Conservation (phyloP, 768 basidiomycete species). For the Rhodosporidiobolus odoratus region DNA sequence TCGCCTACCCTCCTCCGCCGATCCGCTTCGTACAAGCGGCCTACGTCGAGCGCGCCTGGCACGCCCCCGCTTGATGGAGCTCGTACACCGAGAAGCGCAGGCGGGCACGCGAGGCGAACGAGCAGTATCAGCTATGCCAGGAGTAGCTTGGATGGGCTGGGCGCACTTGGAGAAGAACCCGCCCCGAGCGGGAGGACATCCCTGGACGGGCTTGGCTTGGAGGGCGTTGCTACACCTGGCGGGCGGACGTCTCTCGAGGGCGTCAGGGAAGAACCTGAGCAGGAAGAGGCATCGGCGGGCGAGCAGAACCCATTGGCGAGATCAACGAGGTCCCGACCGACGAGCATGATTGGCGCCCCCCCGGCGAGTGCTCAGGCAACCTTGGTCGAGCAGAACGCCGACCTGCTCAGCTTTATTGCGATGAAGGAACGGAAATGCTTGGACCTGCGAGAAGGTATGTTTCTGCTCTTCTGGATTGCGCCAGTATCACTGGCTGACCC, state of each 20-base stretch:
- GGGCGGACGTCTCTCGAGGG: neutral
- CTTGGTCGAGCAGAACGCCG: constrained; percentile 35
- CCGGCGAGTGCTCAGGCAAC: constrained; percentile 11
- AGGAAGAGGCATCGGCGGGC: no score
- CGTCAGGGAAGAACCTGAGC: neutral
- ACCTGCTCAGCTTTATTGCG: constrained; percentile 41
- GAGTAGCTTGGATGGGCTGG: neutral
- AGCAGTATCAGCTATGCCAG: constrained; percentile 13
- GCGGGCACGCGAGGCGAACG: neutral
- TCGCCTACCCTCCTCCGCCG: neutral
- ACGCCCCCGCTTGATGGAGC: neutral
- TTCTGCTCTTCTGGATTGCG: neutral
- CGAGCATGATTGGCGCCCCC: neutral
- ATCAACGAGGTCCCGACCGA: neutral
- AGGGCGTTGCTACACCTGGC: no score
- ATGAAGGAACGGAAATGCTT: constrained; percentile 43
- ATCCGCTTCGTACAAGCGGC: constrained; percentile 4
- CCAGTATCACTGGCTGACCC: neutral
- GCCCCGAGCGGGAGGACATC: neutral
- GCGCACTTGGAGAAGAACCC: neutral
- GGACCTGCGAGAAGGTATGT: constrained; percentile 42
- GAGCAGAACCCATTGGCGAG: neutral
- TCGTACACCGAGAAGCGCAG: neutral
- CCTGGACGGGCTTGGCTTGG: neutral
- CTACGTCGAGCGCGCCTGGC: neutral